Evolutionary conservation across 2,329 filamentous ascomycete genomes (phyloP).

Genomic region (Parafenestella ontariensis): DNA sequence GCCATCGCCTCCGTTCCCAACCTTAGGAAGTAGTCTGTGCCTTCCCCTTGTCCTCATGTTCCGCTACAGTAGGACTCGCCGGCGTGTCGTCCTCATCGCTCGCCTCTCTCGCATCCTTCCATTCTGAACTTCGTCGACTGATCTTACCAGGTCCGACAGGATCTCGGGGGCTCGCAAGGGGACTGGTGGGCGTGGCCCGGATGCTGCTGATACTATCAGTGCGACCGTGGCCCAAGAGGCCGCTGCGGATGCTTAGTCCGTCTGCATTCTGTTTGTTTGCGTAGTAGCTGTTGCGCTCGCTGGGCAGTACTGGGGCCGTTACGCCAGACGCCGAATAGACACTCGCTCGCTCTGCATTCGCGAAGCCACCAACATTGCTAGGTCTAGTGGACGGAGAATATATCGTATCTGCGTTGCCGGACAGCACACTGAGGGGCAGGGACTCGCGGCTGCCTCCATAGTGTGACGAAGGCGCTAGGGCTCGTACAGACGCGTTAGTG

Average conservation of each 20-base stretch:
- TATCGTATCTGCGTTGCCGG: conserved; percentile 66
- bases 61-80: conserved; percentile 11
- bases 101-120: conserved; percentile 42
- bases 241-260: conserved; percentile 79
- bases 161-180: conserved; percentile 63
- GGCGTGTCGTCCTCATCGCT: conserved; percentile 37
- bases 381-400: conserved; percentile 61
- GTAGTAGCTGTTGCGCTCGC: conserved; percentile 84
- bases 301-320: conserved; percentile 66
- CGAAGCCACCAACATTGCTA: conserved; percentile 59
- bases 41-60: conserved; percentile 14
- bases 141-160: conserved; percentile 39
- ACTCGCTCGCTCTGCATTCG: conserved; percentile 72
- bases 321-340: conserved; percentile 79
- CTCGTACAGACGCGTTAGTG: conserved; percentile 84
- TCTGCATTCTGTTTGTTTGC: conserved; percentile 66
- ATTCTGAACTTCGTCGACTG: conserved; percentile 46
- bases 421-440: conserved; percentile 78
- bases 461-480: conserved; percentile 80
- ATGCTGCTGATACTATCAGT: conserved; percentile 85
- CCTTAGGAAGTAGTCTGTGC: not conserved
- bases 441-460: conserved; percentile 84
- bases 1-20: not conserved
- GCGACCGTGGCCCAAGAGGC: conserved; percentile 75
- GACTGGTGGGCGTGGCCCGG: conserved; percentile 61